These are phyloP conservation scores for Termitomyces sp. DNA, from an alignment of 768 basidiomycete species.

Conservation along the genomic window DNA sequence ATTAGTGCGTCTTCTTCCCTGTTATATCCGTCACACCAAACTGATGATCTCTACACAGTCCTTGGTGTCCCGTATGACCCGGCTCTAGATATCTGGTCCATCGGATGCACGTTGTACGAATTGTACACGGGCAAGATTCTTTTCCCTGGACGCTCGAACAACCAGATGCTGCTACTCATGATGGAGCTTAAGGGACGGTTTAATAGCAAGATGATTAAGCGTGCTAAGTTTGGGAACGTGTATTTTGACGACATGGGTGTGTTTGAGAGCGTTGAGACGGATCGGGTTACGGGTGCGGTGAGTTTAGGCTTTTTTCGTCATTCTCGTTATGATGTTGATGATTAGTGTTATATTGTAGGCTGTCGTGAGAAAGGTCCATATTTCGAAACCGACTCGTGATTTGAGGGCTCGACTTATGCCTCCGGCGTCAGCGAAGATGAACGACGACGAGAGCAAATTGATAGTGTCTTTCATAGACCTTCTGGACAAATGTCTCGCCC, in stretches of 20 bases:
- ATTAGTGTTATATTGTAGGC: conserved; percentile 46
- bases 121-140: conserved; percentile 96
- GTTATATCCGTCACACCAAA: conserved; percentile 2
- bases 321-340: conserved; percentile 16
- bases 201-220: conserved; percentile 92
- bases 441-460: conserved; percentile 85
- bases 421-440: conserved; percentile 69
- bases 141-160: conserved; percentile 94
- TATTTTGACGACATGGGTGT: conserved; percentile 94
- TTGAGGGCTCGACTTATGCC: conserved; percentile 82
- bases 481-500: conserved; percentile 82
- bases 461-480: conserved; percentile 82
- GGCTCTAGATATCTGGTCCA: conserved; percentile 93
- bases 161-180: conserved; percentile 96
- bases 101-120: conserved; percentile 96
- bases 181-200: conserved; percentile 97
- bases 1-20: conserved; percentile 65
- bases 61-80: conserved; percentile 95
- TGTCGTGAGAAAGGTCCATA: conserved; percentile 73
- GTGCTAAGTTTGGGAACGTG: conserved; percentile 84
- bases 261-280: conserved; percentile 80
- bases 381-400: conserved; percentile 81
- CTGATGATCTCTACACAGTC: conserved; percentile 46
- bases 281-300: conserved; percentile 80
- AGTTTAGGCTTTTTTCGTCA: conserved; percentile 28